Base-by-base conservation (phyloP, 2,329 filamentous ascomycete genomes). In the Neurospora crassa region DNA sequence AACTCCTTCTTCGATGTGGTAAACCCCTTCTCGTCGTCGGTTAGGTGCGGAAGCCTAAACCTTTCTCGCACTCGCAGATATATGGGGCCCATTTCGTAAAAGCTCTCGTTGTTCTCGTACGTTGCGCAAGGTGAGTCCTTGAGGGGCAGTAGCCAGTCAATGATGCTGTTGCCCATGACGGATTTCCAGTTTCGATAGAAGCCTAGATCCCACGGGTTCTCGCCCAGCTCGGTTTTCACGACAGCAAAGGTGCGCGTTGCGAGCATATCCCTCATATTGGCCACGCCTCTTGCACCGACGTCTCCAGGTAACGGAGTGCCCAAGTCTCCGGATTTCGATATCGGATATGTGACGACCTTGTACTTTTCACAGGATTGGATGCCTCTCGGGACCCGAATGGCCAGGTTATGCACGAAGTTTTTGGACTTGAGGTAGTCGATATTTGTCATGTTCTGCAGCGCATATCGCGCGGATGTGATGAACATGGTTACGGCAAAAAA, bases 171-270 rank as follows among this genome's bases (percentile, higher is more conserved):
- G 0, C 95, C 95, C 90, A 99, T 93, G 34, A 97, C 88, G 16
- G 90, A 87, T 74, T 89, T 88, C 82, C 94, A 90, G 77, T 98
- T 98, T 40, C 84, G 81, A 73, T 87, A 84, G 10, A 82, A 81
- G 1, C 92, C 92, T 0, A 96, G 82, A 76, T 97, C 88, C 90
- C 93, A 99, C 0, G 93, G 93, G 75, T 97, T 97, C 75, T 96
- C 90, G 11, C 92, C 90, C 0, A 88, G 86, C 3, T 88, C 83
- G 0, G 91, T 92, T 73, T 88, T 86, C 1, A 97, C 83, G 53
- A 98, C 91, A 14, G 92, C 93, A 78, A 97, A 98, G 12, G 88
- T 91, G 40, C 90, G 87, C 5, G 82, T 84, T 34, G 89, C 87
- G 2, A 83, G 80, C 63, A 78, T 76, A 74, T 87, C 86, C 41